Evolutionary conservation across 495 filamentous ascomycete genomes (phyloP).

Genomic region (Entonaema liquescens): DNA sequence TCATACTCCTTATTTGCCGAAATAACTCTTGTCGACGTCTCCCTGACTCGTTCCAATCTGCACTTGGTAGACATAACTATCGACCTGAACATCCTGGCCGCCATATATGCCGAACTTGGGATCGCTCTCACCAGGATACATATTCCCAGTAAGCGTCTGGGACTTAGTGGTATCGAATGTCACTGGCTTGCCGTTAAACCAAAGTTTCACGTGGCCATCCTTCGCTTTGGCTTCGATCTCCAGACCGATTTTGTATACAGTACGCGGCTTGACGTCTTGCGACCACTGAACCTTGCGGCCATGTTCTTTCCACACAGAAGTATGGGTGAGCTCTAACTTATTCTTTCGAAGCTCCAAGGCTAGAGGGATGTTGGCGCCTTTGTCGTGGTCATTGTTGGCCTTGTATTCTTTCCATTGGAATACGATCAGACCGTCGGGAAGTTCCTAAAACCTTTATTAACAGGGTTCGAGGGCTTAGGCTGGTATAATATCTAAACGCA

Average conservation of each 20-base stretch:
- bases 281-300: slow-evolving; percentile 30
- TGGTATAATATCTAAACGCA: background rate
- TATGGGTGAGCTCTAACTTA: slow-evolving; percentile 21
- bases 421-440: slow-evolving; percentile 22
- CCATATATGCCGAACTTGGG: slow-evolving; percentile 38
- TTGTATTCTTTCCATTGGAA: slow-evolving; percentile 39
- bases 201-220: slow-evolving; percentile 30
- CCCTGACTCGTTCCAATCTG: slow-evolving; percentile 32
- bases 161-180: slow-evolving; percentile 32
- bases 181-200: slow-evolving; percentile 32
- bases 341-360: slow-evolving; percentile 17
- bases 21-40: slow-evolving; percentile 32
- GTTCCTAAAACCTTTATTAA: slow-evolving; percentile 13
- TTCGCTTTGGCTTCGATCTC: slow-evolving; percentile 29
- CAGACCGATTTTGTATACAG: slow-evolving; percentile 27
- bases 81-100: slow-evolving; percentile 21
- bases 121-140: slow-evolving; percentile 25
- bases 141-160: slow-evolving; percentile 27
- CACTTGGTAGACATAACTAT: slow-evolving; percentile 34
- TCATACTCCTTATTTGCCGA: slow-evolving; percentile 13
- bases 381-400: slow-evolving; percentile 28
- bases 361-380: slow-evolving; percentile 30
- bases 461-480: background rate
- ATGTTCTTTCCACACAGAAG: slow-evolving; percentile 19
- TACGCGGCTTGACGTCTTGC: slow-evolving; percentile 19